Evolutionary conservation across 2,329 filamentous ascomycete species (phyloP).

Genomic region (Sarocladium brachiariae): DNA sequence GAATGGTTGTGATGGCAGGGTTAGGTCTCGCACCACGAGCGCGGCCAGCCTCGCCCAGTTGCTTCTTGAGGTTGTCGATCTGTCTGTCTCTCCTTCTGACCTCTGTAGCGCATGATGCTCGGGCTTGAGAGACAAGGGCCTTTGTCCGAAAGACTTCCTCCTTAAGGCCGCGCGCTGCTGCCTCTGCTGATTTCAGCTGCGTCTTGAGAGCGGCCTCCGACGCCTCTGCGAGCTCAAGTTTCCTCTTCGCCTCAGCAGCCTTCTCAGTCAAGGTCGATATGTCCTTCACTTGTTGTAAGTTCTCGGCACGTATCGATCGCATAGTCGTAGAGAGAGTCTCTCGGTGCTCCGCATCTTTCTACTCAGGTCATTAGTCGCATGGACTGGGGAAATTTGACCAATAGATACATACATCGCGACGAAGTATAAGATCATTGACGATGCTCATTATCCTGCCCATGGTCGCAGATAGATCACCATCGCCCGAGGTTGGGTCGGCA

Average conservation of each 20-base stretch:
- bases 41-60: constrained; percentile 65
- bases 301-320: constrained; percentile 67
- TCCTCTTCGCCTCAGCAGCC: constrained; percentile 47
- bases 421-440: constrained; percentile 85
- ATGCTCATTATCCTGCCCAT: constrained; percentile 88
- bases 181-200: constrained; percentile 68
- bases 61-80: constrained; percentile 81
- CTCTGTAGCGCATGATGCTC: constrained; percentile 82
- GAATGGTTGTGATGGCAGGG: constrained; percentile 49
- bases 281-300: constrained; percentile 65
- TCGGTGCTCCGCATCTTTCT: constrained; percentile 85
- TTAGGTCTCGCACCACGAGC: constrained; percentile 51
- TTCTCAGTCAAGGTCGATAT: constrained; percentile 52
- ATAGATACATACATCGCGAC: constrained; percentile 63
- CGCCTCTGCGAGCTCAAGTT: constrained; percentile 54
- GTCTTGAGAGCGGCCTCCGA: constrained; percentile 63
- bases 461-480: constrained; percentile 48
- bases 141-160: constrained; percentile 80
- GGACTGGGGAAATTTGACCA: background rate
- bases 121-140: constrained; percentile 71
- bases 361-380: constrained; percentile 15
- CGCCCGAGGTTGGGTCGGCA: constrained; percentile 58
- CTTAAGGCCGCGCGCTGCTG: constrained; percentile 66
- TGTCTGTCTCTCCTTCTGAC: constrained; percentile 84
- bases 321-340: constrained; percentile 76